A percentile compares a stretch with the other conserved stretches of the same genome.
phyloP scores from a whole-genome alignment of 2,329 filamentous ascomycete species.

The Teratosphaeria nubilosa region DNA sequence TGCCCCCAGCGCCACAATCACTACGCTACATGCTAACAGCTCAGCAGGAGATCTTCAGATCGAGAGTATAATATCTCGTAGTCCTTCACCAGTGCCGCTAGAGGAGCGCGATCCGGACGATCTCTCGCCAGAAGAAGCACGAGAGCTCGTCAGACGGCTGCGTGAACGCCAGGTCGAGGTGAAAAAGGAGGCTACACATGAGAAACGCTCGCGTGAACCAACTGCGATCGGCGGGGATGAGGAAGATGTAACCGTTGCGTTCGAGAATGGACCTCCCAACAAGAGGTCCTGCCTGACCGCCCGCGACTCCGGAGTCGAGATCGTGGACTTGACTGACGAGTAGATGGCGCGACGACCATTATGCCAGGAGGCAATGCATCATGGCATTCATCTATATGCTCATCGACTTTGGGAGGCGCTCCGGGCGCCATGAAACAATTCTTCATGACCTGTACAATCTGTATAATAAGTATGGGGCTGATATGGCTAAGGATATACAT shows the following conservation, averaged over 20 bases:
- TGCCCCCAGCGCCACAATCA: neutral
- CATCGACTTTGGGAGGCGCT: neutral
- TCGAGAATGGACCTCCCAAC: constrained; percentile 2
- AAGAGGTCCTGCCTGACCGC: constrained; percentile 6
- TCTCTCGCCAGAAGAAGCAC: constrained; percentile 15
- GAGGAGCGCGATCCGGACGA: constrained; percentile 17
- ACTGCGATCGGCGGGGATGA: constrained; percentile 4
- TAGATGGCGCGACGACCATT: constrained; percentile 1
- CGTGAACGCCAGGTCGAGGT: constrained; percentile 2
- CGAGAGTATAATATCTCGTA: constrained; percentile 18
- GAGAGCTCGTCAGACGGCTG: constrained; percentile 12
- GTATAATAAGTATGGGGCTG: no score
- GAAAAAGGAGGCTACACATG: constrained; percentile 9
- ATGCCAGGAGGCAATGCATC: neutral
- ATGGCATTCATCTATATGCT: neutral
- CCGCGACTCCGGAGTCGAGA: constrained; percentile 12
- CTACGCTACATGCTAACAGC: constrained; percentile 1
- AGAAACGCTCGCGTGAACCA: constrained; percentile 6
- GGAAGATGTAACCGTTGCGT: constrained; percentile 10
- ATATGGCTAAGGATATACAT: neutral
- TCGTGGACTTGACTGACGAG: constrained; percentile 16
- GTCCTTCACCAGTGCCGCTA: constrained; percentile 16
- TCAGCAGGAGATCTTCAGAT: constrained; percentile 17
- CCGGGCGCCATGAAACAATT: neutral
- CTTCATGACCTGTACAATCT: no score